Evolutionary conservation across 306 rosid species (phyloP), one percentile per base, ranked within the genome.

Genomic region (Pterocarpus santalinus): DNA sequence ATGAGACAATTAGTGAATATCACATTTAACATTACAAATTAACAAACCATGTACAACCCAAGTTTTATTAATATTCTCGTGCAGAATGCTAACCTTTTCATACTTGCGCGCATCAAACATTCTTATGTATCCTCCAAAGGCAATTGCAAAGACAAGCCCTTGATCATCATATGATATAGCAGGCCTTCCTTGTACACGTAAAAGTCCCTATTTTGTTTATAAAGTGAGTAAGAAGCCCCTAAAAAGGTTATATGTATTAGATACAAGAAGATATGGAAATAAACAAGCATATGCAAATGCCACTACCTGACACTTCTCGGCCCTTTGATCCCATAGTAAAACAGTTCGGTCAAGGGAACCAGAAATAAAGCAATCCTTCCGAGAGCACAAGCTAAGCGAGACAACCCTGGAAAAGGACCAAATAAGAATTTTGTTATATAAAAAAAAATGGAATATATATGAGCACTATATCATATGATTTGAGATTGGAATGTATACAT

Each of bases 121-220:
- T 86, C 98, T 88, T 65, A 95, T 73, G 84, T 77, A 87, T 68
- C 97, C 98, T 74, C 98, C 98, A 86, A 89, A 95, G 73, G 99
- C 98, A 88, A 95, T 67, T 67, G 98, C 90, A 87, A 95, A 93
- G 62, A 95, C 91, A 51, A 89, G 88, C 53, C 99, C 99, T 87
- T 91, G 99, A 79, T 95, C 98, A 75, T 95, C 99, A 39, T 95
- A 95, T 32, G 98, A 87, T 15, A 92, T 84, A 76, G 97, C 96
- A 80, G 99, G 99, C 86, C 97, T 93, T 88, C 98, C 99, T 90
- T 95, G 97, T 77, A 91, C 98, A 36, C 83, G 96, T 78, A 93
- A 75, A 51, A 91, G 99, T 83, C 97, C 99, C 99, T 93, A 72
- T 72, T 73, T 80, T 57, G 66, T 64, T 75, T 71, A 44, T 38